These are phyloP conservation scores for Nitzschia inconspicua DNA, from an alignment of 108 stramenopile genomes.

Conservation along the genomic window DNA sequence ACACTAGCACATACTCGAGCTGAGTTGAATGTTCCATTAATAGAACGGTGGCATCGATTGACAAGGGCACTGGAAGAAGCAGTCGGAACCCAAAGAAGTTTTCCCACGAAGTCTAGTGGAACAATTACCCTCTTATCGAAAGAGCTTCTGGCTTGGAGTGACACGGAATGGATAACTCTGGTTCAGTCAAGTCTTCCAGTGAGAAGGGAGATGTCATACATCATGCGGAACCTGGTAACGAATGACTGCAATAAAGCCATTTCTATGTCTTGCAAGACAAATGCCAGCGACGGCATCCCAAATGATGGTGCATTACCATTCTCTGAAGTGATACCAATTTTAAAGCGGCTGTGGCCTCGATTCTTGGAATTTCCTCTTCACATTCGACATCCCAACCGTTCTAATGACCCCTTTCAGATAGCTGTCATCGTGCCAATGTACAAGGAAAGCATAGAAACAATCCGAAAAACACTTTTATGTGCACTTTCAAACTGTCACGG, in stretches of 20 bases:
- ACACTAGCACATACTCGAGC: neutral
- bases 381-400: neutral
- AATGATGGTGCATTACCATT: too few relatives aligned
- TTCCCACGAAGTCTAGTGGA: too few relatives aligned
- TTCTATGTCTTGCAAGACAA: too few relatives aligned
- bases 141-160: neutral
- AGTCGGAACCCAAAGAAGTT: neutral
- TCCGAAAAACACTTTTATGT: neutral
- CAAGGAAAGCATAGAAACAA: neutral
- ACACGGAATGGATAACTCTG: neutral
- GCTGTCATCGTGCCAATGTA: slow-evolving; percentile 4
- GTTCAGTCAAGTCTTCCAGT: neutral
- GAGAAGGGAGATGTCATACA: neutral
- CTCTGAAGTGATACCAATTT: neutral
- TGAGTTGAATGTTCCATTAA: neutral
- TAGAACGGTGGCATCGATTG: slow-evolving; percentile 1
- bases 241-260: too few relatives aligned
- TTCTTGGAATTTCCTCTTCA: neutral
- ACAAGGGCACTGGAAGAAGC: neutral
- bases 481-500: neutral
- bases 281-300: neutral
- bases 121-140: too few relatives aligned
- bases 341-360: neutral
- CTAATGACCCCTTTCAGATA: neutral
- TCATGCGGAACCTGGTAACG: neutral